Conservation (phyloP, 352 stramenopile genomes). For the Globisporangium radiosum region DNA sequence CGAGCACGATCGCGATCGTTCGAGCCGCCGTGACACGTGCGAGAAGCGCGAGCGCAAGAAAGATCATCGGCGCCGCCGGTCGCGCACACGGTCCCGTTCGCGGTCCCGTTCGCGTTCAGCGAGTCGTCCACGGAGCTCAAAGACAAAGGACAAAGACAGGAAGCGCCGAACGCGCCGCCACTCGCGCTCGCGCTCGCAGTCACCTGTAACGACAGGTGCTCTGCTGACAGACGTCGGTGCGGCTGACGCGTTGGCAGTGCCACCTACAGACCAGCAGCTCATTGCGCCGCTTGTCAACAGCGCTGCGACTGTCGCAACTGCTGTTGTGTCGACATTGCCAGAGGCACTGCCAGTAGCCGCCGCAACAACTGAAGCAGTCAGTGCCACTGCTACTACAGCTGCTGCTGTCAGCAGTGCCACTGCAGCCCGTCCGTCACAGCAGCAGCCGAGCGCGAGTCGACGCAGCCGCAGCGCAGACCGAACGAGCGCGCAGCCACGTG, state of each 20-base stretch:
- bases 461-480: conserved; percentile 17
- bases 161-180: conserved; percentile 10
- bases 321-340: no score
- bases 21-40: conserved; percentile 7
- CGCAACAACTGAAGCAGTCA: no score
- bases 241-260: no score
- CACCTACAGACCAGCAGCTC: no score
- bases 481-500: background rate
- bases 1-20: conserved; percentile 6
- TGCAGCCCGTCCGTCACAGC: no score
- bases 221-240: background rate
- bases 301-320: no score
- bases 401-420: background rate
- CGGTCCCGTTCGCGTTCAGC: conserved; percentile 11
- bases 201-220: background rate
- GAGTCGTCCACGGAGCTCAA: conserved; percentile 19
- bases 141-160: conserved; percentile 14
- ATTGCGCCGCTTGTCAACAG: no score
- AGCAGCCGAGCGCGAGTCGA: conserved; percentile 5
- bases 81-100: conserved; percentile 7
- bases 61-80: conserved; percentile 9
- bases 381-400: background rate
- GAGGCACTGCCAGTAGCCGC: no score
- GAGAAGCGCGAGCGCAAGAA: conserved; percentile 10
- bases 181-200: conserved; percentile 12